Percentiles rank a stretch among this genome's conserved stretches.
phyloP scores from a whole-genome alignment of 2,329 filamentous ascomycete genomes.

The Fusarium sublunatum region DNA sequence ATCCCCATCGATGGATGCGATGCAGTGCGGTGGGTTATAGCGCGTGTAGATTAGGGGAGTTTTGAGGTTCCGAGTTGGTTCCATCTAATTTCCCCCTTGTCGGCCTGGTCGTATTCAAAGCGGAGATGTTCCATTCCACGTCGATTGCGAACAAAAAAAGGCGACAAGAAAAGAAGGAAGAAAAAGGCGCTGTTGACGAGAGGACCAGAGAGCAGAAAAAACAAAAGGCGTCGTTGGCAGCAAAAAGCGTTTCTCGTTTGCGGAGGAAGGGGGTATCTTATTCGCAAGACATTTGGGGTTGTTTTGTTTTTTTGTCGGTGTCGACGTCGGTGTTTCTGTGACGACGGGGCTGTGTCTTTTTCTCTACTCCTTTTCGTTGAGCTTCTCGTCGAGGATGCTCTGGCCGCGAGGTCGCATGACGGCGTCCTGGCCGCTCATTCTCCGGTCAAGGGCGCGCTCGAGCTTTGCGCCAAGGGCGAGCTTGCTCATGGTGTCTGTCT shows the following conservation, averaged over 20 bases:
- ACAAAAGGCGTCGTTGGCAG: conserved; percentile 13
- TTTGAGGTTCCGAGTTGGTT: background rate
- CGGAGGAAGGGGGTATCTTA: conserved; percentile 30
- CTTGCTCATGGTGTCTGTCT: conserved; percentile 84
- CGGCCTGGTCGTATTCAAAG: conserved; percentile 5
- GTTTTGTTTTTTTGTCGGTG: conserved; percentile 14
- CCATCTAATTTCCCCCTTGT: background rate
- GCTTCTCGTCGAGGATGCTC: conserved; percentile 53
- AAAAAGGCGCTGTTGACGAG: conserved; percentile 6
- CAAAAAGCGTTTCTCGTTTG: conserved; percentile 19
- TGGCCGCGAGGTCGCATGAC: conserved; percentile 73
- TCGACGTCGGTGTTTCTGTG: background rate
- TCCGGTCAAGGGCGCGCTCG: conserved; percentile 84
- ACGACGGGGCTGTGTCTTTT: too few species aligned
- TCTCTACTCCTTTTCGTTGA: conserved; percentile 40
- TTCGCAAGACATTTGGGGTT: conserved; percentile 28
- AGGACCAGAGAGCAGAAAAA: conserved; percentile 2
- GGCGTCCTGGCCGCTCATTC: conserved; percentile 91
- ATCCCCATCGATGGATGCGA: background rate
- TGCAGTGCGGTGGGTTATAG: conserved; percentile 1
- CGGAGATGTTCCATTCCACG: background rate
- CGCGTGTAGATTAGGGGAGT: background rate
- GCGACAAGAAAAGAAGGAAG: background rate
- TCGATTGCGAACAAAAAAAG: background rate
- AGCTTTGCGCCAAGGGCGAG: conserved; percentile 90